These are phyloP conservation scores for Nidularia pulvinata DNA, from an alignment of 768 basidiomycete species.

Conservation along the genomic window DNA sequence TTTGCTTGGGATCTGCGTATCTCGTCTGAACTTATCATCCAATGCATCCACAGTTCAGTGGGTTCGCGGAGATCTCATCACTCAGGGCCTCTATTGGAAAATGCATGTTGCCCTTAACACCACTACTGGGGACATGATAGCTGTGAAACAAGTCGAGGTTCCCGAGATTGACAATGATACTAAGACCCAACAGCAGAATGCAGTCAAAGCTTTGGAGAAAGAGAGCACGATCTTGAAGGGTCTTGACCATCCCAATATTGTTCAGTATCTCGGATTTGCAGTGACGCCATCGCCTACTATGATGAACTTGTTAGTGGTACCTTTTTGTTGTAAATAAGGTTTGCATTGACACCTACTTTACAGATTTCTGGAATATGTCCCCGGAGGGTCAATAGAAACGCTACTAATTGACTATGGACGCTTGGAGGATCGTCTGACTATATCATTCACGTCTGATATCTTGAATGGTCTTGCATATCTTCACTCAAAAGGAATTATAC, in stretches of 20 bases:
- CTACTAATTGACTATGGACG: conserved; percentile 90
- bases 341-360: conserved; percentile 2
- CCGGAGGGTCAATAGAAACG: conserved; percentile 93
- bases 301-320: conserved; percentile 62
- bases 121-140: conserved; percentile 98
- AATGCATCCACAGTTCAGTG: conserved; percentile 88
- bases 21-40: no score
- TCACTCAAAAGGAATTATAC: conserved; percentile 89
- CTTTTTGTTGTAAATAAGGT: background rate
- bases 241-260: conserved; percentile 96
- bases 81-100: conserved; percentile 94
- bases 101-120: conserved; percentile 97
- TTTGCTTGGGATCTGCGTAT: no score
- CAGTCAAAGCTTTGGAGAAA: conserved; percentile 90
- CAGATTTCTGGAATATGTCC: conserved; percentile 98
- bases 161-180: conserved; percentile 94
- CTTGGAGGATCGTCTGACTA: conserved; percentile 90
- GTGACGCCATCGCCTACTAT: conserved; percentile 86
- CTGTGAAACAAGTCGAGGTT: conserved; percentile 99
- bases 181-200: conserved; percentile 80
- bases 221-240: conserved; percentile 98
- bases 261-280: conserved; percentile 95
- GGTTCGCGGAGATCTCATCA: conserved; percentile 98
- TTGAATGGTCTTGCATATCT: conserved; percentile 90
- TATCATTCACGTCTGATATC: conserved; percentile 92